Percentiles rank a stretch among this genome's conserved stretches.
Evolutionary conservation across 1,284 basidiomycete genomes (phyloP).

Genomic region (Ganoderma sinense): DNA sequence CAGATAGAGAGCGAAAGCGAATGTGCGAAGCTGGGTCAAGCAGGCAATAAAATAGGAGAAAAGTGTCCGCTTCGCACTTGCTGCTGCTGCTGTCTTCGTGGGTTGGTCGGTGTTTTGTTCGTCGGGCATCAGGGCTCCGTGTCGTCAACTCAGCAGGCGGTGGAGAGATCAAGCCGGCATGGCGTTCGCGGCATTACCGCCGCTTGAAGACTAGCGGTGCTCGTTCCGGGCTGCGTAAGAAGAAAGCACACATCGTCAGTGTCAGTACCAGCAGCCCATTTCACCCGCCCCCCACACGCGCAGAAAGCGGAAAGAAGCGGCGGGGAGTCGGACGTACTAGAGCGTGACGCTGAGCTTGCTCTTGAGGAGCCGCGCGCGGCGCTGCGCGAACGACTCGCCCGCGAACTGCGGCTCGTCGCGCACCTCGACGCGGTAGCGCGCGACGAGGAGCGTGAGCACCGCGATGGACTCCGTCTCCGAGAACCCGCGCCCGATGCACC

Average conservation of each 20-base stretch:
- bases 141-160: neutral
- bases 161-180: neutral
- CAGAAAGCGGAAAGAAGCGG: neutral
- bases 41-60: neutral
- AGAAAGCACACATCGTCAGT: neutral
- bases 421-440: slow-evolving; percentile 35
- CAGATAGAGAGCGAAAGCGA: neutral
- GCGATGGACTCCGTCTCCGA: slow-evolving; percentile 40
- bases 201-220: slow-evolving; percentile 24
- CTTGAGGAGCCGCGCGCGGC: slow-evolving; percentile 36
- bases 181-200: neutral
- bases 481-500: slow-evolving; percentile 49
- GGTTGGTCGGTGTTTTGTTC: neutral
- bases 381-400: slow-evolving; percentile 40
- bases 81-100: neutral
- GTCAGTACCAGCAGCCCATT: neutral
- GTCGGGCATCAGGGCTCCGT: neutral
- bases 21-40: neutral
- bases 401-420: slow-evolving; percentile 41
- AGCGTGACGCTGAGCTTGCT: slow-evolving; percentile 27
- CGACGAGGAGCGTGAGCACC: slow-evolving; percentile 30
- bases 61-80: neutral
- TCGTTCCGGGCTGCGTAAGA: slow-evolving; percentile 17
- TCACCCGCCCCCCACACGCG: neutral
- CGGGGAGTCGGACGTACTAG: slow-evolving; percentile 16